These are phyloP conservation scores for Daldinia sp. DNA, from an alignment of 2,329 filamentous ascomycete species.

Conservation along the genomic window DNA sequence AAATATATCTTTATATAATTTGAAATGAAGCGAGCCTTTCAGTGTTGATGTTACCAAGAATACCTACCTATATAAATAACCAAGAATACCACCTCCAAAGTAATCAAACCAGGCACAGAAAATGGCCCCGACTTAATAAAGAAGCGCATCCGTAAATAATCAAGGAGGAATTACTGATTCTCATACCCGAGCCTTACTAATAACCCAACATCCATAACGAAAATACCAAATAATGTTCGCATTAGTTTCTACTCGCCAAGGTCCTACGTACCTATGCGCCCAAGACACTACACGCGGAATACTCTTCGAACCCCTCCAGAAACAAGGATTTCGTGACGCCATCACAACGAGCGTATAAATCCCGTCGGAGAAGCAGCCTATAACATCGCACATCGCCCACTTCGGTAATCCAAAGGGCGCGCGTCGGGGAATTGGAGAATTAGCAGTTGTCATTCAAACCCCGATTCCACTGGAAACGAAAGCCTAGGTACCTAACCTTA, in stretches of 20 bases:
- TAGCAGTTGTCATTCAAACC: slow-evolving; percentile 26
- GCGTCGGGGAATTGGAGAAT: background rate
- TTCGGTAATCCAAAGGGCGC: slow-evolving; percentile 27
- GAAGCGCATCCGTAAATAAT: background rate
- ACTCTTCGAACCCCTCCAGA: background rate
- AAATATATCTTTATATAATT: background rate
- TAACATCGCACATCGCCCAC: background rate
- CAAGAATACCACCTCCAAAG: background rate
- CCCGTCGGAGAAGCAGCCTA: background rate
- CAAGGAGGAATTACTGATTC: background rate
- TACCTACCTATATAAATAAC: background rate
- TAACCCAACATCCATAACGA: background rate
- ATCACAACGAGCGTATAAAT: background rate
- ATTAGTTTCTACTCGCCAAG: background rate
- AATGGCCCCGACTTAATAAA: background rate
- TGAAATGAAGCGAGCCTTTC: background rate
- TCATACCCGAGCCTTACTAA: background rate
- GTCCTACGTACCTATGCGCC: background rate
- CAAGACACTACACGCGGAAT: background rate
- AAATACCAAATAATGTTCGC: background rate
- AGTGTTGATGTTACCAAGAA: background rate
- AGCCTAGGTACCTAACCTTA: background rate
- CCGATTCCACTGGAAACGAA: slow-evolving; percentile 1
- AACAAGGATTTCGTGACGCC: background rate
- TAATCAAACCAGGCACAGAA: background rate